Conservation (phyloP, 2,329 filamentous ascomycete genomes). For the Fusarium multiceps region DNA sequence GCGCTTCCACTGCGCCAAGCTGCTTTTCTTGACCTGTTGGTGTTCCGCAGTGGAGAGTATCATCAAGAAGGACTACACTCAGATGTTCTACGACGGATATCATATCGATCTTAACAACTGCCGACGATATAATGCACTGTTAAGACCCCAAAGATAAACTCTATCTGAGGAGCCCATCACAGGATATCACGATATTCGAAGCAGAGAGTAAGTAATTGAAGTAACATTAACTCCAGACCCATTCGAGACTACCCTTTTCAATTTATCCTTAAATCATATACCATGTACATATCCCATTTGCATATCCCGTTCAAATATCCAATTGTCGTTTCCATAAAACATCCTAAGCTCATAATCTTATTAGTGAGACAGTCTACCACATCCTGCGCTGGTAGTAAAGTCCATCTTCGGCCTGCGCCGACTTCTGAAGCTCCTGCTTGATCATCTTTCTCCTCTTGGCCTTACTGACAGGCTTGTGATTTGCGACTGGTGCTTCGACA, state of each 20-base stretch:
- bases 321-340: constrained; percentile 23
- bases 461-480: constrained; percentile 61
- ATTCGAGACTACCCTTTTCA: neutral
- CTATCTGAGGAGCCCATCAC: neutral
- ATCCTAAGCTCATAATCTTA: neutral
- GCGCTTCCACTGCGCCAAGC: neutral
- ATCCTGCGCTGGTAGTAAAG: constrained; percentile 67
- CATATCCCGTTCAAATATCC: neutral
- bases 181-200: too few species aligned
- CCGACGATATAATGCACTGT: neutral
- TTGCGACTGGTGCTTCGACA: constrained; percentile 52
- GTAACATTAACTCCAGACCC: neutral
- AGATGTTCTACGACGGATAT: neutral
- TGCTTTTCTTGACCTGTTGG: neutral
- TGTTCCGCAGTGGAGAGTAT: neutral
- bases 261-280: constrained; percentile 5
- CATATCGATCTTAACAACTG: neutral
- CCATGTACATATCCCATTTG: neutral
- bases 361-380: constrained; percentile 53
- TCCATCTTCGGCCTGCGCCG: constrained; percentile 59
- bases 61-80: neutral
- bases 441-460: constrained; percentile 68
- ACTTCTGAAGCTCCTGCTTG: constrained; percentile 65
- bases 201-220: neutral
- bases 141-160: neutral